Evolutionary conservation across 1,284 basidiomycete genomes (phyloP), one percentile per base, ranked within the genome.

Genomic region (Trichosporon faecale): DNA sequence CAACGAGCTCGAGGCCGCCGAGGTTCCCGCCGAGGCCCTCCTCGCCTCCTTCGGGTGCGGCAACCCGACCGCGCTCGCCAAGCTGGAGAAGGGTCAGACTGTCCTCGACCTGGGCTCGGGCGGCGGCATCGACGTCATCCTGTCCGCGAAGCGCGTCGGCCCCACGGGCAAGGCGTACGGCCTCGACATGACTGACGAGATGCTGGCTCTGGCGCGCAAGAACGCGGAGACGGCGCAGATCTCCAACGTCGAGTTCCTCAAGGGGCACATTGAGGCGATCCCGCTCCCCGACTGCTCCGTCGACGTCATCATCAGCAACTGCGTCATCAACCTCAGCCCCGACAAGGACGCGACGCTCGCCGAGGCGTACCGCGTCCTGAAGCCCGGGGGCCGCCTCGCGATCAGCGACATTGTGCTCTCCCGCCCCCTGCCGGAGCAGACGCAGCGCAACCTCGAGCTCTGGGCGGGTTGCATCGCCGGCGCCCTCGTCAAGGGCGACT

Each of bases 341-440:
- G 71, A 70, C 0, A 88, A 87, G 74, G 76, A 76, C 9, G 75
- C 66, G 18, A 71, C 86, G 9, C 86, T 99, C 63, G 86, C 87
- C 72, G 95, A 98, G 82, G 97, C 97, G 2, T 86, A 96, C 82
- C 89, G 96, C n/a, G 95, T 99, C 9, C 88, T 99, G 66, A 98
- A 96, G 83, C 95, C 96, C 0, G 97, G 97, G 72, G 97, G 95
- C 66, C 91, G 90, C 2, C 96, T 99, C 81, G 93, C 94, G 21
- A 97, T 95, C 9, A 81, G 74, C 29, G 80, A 83, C 70, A 73
- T 73, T 61, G 72, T 73, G 2, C 68, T 73, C 31, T 25, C 68
- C 9, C 70, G 72, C 25, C 37, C 66, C 0, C 70, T 73, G 1
- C 70, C 70, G 0, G n/a, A 21, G 18, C 33, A 52, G 7, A 60